Percentiles rank a stretch among this genome's conserved stretches.
These are phyloP conservation scores for Azolla pinnata DNA, from an alignment of 75 land plant species.

Conservation along the genomic window DNA sequence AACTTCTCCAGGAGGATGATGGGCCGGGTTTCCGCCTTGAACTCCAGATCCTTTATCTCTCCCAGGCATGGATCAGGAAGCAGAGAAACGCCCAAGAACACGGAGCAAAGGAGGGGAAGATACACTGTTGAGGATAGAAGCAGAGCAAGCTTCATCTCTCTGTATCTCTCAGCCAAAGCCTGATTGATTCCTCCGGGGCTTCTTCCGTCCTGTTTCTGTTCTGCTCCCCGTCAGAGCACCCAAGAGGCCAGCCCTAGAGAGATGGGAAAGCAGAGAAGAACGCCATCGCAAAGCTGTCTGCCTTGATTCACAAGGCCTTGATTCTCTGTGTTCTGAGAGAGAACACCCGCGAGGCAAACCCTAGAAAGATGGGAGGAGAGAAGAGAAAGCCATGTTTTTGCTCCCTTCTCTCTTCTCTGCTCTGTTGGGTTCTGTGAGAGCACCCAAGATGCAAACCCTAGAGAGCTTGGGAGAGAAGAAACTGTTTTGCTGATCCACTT, in stretches of 20 bases:
- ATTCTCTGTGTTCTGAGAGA: conserved; percentile 18
- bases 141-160: too few relatives aligned
- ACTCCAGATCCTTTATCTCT: conserved; percentile 44
- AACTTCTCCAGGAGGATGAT: conserved; percentile 57
- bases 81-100: neutral
- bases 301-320: conserved; percentile 36
- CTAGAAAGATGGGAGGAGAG: neutral
- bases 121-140: too few relatives aligned
- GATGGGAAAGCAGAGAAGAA: conserved; percentile 25
- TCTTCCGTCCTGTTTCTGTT: too few relatives aligned
- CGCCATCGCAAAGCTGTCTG: conserved; percentile 39
- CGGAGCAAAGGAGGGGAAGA: neutral
- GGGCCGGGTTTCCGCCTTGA: conserved; percentile 35
- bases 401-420: neutral
- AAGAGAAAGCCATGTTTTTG: neutral
- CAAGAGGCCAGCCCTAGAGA: conserved; percentile 27
- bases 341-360: conserved; percentile 12
- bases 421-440: too few relatives aligned
- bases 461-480: too few relatives aligned
- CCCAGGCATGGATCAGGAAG: conserved; percentile 5
- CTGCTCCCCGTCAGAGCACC: too few relatives aligned
- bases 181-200: too few relatives aligned
- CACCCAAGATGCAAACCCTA: too few relatives aligned
- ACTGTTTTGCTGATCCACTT: too few relatives aligned
- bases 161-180: too few relatives aligned